A percentile compares a stretch with the other conserved stretches of the same genome.
Conservation (phyloP, 2,329 filamentous ascomycete species). For the Alternaria conjuncta region DNA sequence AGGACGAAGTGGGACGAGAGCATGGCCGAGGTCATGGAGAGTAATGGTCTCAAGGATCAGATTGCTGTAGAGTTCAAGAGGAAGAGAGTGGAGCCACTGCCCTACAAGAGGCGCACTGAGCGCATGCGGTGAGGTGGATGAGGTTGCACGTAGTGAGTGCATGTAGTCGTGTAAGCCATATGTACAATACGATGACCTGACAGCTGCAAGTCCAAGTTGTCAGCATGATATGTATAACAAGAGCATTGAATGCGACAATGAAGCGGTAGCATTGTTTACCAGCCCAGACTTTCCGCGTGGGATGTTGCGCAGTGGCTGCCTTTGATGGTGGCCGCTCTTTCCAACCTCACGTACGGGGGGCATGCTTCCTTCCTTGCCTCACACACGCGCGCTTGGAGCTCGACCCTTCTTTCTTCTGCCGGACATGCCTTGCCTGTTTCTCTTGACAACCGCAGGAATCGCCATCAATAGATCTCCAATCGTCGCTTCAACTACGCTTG, state of each 20-base stretch:
- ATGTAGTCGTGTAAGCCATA: conserved; percentile 12
- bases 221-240: not conserved
- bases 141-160: conserved; percentile 3
- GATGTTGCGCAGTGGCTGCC: not conserved
- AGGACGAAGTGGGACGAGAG: conserved; percentile 87
- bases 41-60: conserved; percentile 71
- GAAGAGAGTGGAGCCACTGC: conserved; percentile 73
- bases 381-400: not conserved
- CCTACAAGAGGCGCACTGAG: conserved; percentile 65
- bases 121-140: conserved; percentile 50
- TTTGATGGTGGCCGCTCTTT: conserved; percentile 4
- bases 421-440: not conserved
- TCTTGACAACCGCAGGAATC: not conserved
- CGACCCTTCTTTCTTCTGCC: not conserved
- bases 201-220: not conserved
- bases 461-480: not conserved
- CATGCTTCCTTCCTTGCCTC: not conserved
- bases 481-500: no score
- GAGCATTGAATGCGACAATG: not conserved
- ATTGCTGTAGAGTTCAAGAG: conserved; percentile 84
- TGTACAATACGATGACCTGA: conserved; percentile 7
- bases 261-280: not conserved
- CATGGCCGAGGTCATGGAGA: conserved; percentile 85
- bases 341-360: not conserved
- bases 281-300: not conserved